Percentiles rank a stretch among this genome's conserved stretches.
Conservation (phyloP, 768 basidiomycete species). For the Amanita pseudoporphyria region DNA sequence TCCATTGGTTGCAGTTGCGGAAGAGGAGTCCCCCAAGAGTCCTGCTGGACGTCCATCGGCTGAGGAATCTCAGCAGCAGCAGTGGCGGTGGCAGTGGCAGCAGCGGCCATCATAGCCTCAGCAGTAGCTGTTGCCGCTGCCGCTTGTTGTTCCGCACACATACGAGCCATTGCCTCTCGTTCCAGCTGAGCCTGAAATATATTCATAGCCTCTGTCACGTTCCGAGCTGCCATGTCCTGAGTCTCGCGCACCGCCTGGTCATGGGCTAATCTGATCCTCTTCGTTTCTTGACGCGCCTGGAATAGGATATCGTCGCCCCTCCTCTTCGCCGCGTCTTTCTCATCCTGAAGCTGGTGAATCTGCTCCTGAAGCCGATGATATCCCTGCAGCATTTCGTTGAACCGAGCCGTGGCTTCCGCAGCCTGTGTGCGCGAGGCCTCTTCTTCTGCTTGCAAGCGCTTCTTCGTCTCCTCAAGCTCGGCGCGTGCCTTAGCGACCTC, state of each 20-base stretch:
- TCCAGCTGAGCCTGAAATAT: conserved; percentile 1
- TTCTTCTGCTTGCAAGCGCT: background rate
- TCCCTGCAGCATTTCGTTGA: background rate
- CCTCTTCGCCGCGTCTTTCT: conserved; percentile 1
- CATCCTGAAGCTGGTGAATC: conserved; percentile 1
- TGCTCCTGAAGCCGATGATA: background rate
- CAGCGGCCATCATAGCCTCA: background rate
- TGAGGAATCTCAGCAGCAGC: no score
- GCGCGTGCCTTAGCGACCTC: conserved; percentile 1
- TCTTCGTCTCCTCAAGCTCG: background rate
- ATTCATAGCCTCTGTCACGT: background rate
- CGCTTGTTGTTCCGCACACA: conserved; percentile 3
- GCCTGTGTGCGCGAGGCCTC: background rate
- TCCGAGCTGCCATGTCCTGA: background rate
- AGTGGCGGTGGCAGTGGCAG: background rate
- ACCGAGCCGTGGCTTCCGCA: background rate
- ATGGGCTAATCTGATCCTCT: background rate
- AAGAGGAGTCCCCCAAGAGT: no score
- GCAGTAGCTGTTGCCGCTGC: background rate
- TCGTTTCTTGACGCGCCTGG: background rate
- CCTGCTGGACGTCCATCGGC: no score
- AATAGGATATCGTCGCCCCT: background rate
- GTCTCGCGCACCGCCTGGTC: conserved; percentile 1
- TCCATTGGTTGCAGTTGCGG: no score
- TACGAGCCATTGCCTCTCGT: conserved; percentile 1